These are phyloP conservation scores for Fusarium austroafricanum DNA, from an alignment of 2,329 filamentous ascomycete genomes.

Conservation along the genomic window DNA sequence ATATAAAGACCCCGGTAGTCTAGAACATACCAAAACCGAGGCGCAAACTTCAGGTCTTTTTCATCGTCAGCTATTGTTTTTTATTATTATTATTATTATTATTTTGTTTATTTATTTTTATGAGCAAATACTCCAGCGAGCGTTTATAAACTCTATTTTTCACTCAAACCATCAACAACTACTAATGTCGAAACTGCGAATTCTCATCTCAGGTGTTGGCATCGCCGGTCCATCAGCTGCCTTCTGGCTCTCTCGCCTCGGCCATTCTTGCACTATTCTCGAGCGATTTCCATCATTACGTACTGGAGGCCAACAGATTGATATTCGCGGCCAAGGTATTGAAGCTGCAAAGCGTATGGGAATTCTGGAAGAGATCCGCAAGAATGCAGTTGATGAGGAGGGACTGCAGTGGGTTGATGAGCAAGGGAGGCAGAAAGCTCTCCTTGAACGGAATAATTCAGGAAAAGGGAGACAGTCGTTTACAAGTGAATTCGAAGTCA, in stretches of 20 bases:
- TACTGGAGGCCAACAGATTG: conserved; percentile 58
- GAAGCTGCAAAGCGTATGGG: conserved; percentile 55
- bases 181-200: conserved; percentile 48
- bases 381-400: conserved; percentile 56
- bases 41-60: background rate
- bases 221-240: conserved; percentile 59
- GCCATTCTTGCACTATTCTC: conserved; percentile 56
- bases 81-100: no score
- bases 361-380: conserved; percentile 52
- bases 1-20: background rate
- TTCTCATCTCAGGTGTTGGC: conserved; percentile 62
- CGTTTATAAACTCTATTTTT: background rate
- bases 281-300: conserved; percentile 55
- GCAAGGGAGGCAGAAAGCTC: conserved; percentile 54
- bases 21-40: background rate
- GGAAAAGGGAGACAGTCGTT: conserved; percentile 58
- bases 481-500: conserved; percentile 69
- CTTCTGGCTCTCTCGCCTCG: conserved; percentile 54
- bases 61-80: background rate
- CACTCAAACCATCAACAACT: background rate
- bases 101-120: background rate
- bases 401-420: conserved; percentile 61
- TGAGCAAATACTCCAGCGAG: background rate
- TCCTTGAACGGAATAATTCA: conserved; percentile 49
- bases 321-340: conserved; percentile 58